Base-by-base conservation (phyloP, 331 rosid species). In the Telfairia occidentalis region DNA sequence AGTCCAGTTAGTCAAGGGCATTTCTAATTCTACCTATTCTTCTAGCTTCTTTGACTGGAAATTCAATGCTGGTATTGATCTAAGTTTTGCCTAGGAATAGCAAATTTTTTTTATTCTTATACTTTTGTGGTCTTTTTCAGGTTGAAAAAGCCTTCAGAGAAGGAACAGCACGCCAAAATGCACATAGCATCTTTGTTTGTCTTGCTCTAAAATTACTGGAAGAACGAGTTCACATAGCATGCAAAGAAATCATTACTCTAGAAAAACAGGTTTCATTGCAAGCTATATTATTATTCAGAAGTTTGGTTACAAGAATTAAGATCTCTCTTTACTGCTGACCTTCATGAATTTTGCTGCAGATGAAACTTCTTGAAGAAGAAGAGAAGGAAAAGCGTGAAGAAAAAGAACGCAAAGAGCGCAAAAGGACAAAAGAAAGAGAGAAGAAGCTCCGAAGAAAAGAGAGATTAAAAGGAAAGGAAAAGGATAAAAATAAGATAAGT, bases 91-190 rank as follows among this genome's bases (percentile, higher is more conserved):
- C 16, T 24, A 70, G 24, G 42, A 45, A 15, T 45, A 45, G 37
- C 1, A 3, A 5, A 7, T 42, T 9, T 4, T 2, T 69, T 42
- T 13, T 70, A 46, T 70, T 8, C 78, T 88, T 79, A 83, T 74
- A 32, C 13, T 77, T 77, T 53, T 54, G 45, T 73, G 69, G 55
- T 81, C 72, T 85, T 78, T 83, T 84, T 79, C 87, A 95, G 99
- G 97, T 95, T 81, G 99, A 95, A 81, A 95, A 95, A 84, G 99
- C 99, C 30, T 95, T 95, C 80, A 85, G 97, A 85, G 99, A 95
- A 90, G 99, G 99, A 78, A 95, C 99, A 53, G 99, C 99, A 5
- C 97, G 99, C 81, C 99, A 95, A 90, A 95, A 95, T 86, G 97
- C 99, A 28, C 99, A 95, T 80, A 86, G 99, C 86, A 90, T 95